Base-by-base conservation (phyloP, 2,329 filamentous ascomycete genomes). In the Trichoderma cornu-damae region DNA sequence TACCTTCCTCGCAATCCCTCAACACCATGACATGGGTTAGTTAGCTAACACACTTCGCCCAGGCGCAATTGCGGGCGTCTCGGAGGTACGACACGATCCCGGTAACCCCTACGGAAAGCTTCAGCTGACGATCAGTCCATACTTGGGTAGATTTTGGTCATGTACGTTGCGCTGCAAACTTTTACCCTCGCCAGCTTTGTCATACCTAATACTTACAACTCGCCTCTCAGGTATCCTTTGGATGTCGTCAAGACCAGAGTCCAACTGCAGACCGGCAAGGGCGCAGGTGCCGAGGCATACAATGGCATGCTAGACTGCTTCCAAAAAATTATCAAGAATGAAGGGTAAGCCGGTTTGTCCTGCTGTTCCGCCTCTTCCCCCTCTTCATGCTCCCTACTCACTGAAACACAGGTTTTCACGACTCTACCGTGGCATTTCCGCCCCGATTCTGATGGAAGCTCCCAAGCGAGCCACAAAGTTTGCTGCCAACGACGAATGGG, bases 291-390 rank as follows among this genome's bases (percentile, higher is more conserved):
- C 64, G 94, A 97, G 68, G 79, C 82, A 66, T 97, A 99, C 82
- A 96, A 84, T 78, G 90, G 94, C 81, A 99, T 97, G 91, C 70
- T 96, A 59, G 94, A 99, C 76, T 97, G 93, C 80, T 96, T 99
- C 81, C 82, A 84, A 70, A 99, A 99, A 84, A 99, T 99, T 69
- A 84, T 99, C 73, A 88, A 84, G 75, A 87, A 95, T 72, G 94
- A 99, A 79, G 94, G 94, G 90, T 95, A 83, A 63, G 79, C 56
- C 47, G n/a, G 12, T 24, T n/a, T 24, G 35, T 38, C 38, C 16
- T 63, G 32, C 60, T 38, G 32, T 5, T 55, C 20, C 20, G 9
- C 49, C 61, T 30, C 22, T 6, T 47, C n/a, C 18, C 28, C 12
- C 44, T 55, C 56, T 44, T 38, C 2, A 8, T 5, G 16, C 37